Evolutionary conservation across 2,329 filamentous ascomycete genomes (phyloP).

Genomic region (Dothistroma septosporum): DNA sequence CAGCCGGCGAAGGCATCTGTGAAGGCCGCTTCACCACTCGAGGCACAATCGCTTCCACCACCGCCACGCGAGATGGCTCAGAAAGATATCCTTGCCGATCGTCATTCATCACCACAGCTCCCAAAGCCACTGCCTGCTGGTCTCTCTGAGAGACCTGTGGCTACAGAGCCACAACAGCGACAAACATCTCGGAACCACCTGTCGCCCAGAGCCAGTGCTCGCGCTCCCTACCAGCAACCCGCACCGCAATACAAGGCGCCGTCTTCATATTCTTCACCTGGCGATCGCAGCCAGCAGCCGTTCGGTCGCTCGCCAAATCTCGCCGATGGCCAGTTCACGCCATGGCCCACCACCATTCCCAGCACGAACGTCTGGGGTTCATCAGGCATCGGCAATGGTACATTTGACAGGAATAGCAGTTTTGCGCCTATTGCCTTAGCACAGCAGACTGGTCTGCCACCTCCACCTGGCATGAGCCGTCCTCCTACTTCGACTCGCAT

Average conservation of each 20-base stretch:
- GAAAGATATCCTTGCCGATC: constrained; percentile 12
- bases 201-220: constrained; percentile 23
- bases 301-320: constrained; percentile 32
- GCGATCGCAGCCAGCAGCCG: constrained; percentile 35
- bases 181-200: constrained; percentile 18
- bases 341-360: constrained; percentile 38
- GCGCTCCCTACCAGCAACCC: constrained; percentile 25
- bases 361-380: constrained; percentile 69
- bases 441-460: constrained; percentile 29
- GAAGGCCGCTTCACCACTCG: constrained; percentile 11
- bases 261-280: constrained; percentile 42
- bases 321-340: constrained; percentile 25
- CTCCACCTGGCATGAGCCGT: constrained; percentile 33
- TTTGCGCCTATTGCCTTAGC: constrained; percentile 32
- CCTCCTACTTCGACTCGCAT: constrained; percentile 30
- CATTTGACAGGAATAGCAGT: constrained; percentile 52
- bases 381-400: constrained; percentile 70
- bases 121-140: constrained; percentile 17
- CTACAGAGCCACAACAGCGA: constrained; percentile 12
- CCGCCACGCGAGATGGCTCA: constrained; percentile 11
- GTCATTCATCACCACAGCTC: constrained; percentile 21
- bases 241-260: constrained; percentile 24
- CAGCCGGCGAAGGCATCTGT: constrained; percentile 21
- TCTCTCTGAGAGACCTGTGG: constrained; percentile 14
- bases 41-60: constrained; percentile 18